A percentile compares a stretch with the other conserved stretches of the same genome.
These are phyloP conservation scores for Zopfochytrium polystomum DNA, from an alignment of 371 early-diverging fungal genomes.

Conservation along the genomic window DNA sequence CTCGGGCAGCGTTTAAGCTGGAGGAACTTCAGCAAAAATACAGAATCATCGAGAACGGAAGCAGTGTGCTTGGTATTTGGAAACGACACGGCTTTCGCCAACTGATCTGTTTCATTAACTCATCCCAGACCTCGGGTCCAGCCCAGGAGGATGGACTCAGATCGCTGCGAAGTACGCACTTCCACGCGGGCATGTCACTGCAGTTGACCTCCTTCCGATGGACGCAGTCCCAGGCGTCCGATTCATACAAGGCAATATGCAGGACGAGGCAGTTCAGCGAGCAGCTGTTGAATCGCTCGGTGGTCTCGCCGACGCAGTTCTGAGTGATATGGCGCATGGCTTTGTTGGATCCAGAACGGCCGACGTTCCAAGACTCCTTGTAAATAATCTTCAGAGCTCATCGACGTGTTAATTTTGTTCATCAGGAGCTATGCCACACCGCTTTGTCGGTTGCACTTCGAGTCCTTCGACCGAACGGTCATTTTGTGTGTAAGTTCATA, in stretches of 20 bases:
- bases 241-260: conserved; percentile 67
- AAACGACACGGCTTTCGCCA: too few relatives aligned
- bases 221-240: conserved; percentile 63
- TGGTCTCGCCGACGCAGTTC: conserved; percentile 54
- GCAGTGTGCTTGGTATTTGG: too few relatives aligned
- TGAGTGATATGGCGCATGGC: conserved; percentile 80
- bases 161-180: conserved; percentile 20
- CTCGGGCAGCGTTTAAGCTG: too few relatives aligned
- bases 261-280: conserved; percentile 35
- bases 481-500: conserved; percentile 70
- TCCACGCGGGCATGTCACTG: conserved; percentile 48
- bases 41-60: too few relatives aligned
- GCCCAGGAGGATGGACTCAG: too few relatives aligned
- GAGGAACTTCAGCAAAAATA: too few relatives aligned
- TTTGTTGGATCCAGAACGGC: conserved; percentile 56
- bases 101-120: too few relatives aligned
- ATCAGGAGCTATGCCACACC: conserved; percentile 66
- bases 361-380: conserved; percentile 33
- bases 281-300: conserved; percentile 14
- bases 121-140: too few relatives aligned
- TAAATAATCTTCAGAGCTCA: not conserved
- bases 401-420: not conserved
- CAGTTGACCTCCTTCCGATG: conserved; percentile 71
- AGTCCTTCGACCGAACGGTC: conserved; percentile 59
- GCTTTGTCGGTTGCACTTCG: conserved; percentile 60